Evolutionary conservation across 169 alveolate species (phyloP).

Genomic region (Fabrea salina): DNA sequence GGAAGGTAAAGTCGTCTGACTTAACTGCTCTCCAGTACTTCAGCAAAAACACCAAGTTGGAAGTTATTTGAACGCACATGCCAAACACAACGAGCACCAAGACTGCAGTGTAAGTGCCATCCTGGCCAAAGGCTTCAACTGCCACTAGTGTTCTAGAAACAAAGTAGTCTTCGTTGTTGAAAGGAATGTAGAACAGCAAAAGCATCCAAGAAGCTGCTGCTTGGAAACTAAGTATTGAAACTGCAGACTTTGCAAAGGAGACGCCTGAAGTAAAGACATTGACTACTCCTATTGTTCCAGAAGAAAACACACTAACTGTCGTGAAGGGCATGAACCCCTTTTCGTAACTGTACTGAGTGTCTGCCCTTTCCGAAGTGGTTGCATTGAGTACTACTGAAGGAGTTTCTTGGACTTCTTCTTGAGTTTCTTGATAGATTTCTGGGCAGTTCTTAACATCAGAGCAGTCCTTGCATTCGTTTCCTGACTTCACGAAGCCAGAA

Average conservation of each 20-base stretch:
- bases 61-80: neutral
- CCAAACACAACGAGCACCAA: neutral
- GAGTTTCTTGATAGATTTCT: neutral
- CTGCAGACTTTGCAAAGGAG: neutral
- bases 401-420: neutral
- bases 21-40: neutral
- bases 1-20: slow-evolving; percentile 4
- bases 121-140: neutral
- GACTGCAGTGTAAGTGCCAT: neutral
- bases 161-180: neutral
- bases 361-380: neutral
- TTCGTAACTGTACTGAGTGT: neutral
- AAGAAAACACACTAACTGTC: neutral
- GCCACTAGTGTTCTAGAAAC: slow-evolving; percentile 23
- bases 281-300: neutral
- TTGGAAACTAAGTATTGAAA: neutral
- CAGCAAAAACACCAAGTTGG: neutral
- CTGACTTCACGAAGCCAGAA: neutral
- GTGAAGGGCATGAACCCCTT: slow-evolving; percentile 13
- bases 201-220: slow-evolving; percentile 30
- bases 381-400: neutral
- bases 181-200: slow-evolving; percentile 2
- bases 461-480: neutral
- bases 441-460: neutral
- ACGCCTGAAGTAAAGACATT: slow-evolving; percentile 17